Base-by-base conservation (phyloP, 305 asterid genomes). In the Fraxinus albicans region DNA sequence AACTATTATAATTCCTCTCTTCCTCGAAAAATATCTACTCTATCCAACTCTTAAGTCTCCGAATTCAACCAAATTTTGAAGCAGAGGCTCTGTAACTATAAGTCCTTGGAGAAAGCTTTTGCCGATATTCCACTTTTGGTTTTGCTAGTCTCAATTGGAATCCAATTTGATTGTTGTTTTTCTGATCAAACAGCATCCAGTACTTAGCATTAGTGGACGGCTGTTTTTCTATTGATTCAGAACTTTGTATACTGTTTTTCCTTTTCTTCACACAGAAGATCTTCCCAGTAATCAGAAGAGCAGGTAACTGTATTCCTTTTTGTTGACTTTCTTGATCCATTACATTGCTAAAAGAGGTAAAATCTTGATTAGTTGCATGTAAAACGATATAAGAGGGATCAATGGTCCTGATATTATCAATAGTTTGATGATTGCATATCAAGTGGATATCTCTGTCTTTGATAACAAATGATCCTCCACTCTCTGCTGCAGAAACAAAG, bases 401-500 rank as follows among this genome's bases (percentile, higher is more conserved):
- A 6, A 89, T 36, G 77, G 84, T 74, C 34, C 86, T 88, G 72
- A 95, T 88, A 78, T 87, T 88, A 0, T 95, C 99, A 76, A 95
- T 73, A 0, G 94, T 91, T 83, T 95, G 99, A 81, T 95, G 97
- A 84, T 87, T 85, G 88, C 97, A 94, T 8, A 90, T 55, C 42
- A 85, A 80, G 82, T 89, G 96, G 81, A 92, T 87, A 42, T 86
- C 58, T 44, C 73, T 89, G 83, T 95, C 98, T 53, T 89, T 92
- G 82, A 95, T 86, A 77, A 89, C 85, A 81, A 95, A 94, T 31
- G 99, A 95, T 50, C 99, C 99, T 35, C 99, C 91, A 90, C 99
- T 93, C 84, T 95, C 99, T 9, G 97, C 97, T 4, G 97, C 95
- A 21, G 98, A 93, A 9, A 95, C 84, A 84, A 95, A 95, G 77